phyloP scores from a whole-genome alignment of 352 stramenopile species.

The Phytophthora pinifolia region DNA sequence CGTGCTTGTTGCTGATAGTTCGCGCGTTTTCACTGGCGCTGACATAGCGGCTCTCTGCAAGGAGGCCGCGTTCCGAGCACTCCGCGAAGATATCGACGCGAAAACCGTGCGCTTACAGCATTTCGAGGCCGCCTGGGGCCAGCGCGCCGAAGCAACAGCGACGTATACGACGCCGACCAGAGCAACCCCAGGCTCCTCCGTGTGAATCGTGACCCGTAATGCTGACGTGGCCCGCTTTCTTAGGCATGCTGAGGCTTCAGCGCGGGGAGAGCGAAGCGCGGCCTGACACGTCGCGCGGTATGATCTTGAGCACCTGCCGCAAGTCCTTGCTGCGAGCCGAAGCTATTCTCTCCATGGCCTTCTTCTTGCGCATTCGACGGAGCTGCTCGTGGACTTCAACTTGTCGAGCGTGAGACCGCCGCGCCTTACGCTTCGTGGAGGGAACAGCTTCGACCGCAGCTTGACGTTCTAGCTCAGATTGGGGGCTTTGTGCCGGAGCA shows the following conservation, averaged over 20 bases:
- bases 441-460: neutral
- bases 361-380: constrained; percentile 20
- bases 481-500: constrained; percentile 9
- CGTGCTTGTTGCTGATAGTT: constrained; percentile 22
- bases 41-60: constrained; percentile 76
- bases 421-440: constrained; percentile 19
- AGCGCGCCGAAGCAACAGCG: constrained; percentile 22
- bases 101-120: constrained; percentile 35
- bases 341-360: constrained; percentile 12
- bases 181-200: constrained; percentile 6
- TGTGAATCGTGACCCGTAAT: constrained; percentile 3
- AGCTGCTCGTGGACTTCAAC: constrained; percentile 5
- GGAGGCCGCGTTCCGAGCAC: constrained; percentile 73
- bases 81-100: constrained; percentile 62
- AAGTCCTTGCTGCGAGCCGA: constrained; percentile 32
- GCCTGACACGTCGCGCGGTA: constrained; percentile 17
- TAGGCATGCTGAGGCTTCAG: too few species aligned
- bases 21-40: constrained; percentile 51
- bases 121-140: constrained; percentile 54
- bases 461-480: constrained; percentile 6
- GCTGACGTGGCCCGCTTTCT: too few species aligned
- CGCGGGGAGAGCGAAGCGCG: constrained; percentile 24
- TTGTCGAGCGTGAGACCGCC: constrained; percentile 7
- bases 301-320: constrained; percentile 34
- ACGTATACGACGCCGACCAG: constrained; percentile 16